phyloP scores from a whole-genome alignment of 768 basidiomycete genomes.

The Saitozyma sp. region DNA sequence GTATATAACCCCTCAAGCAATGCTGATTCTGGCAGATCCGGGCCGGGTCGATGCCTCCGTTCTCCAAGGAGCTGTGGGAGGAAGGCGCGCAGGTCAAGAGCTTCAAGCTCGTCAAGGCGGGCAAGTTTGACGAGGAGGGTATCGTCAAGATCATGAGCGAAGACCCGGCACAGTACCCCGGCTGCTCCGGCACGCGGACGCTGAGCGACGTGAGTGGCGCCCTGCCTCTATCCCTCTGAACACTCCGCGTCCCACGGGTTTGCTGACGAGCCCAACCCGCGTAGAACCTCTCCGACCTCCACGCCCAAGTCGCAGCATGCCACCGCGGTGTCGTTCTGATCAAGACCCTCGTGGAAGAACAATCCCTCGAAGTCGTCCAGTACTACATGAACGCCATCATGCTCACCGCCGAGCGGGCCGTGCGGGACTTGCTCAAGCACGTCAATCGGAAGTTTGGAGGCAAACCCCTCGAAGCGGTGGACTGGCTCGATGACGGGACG shows the following conservation, averaged over 20 bases:
- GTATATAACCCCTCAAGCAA: neutral
- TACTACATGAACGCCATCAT: constrained; percentile 83
- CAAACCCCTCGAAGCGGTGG: constrained; percentile 59
- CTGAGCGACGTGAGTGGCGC: constrained; percentile 17
- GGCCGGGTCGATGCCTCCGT: constrained; percentile 92
- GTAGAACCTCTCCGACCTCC: constrained; percentile 42
- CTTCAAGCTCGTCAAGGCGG: constrained; percentile 84
- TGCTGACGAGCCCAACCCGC: neutral
- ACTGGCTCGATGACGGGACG: constrained; percentile 61
- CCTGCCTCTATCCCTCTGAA: constrained; percentile 6
- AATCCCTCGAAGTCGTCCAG: constrained; percentile 79
- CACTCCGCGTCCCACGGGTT: neutral
- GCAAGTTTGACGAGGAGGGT: constrained; percentile 74
- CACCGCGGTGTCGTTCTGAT: constrained; percentile 86
- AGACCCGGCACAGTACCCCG: constrained; percentile 36
- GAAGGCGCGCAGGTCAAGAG: constrained; percentile 89
- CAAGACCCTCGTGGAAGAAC: constrained; percentile 81
- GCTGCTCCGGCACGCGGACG: constrained; percentile 33
- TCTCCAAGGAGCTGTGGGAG: constrained; percentile 83
- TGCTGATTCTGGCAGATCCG: constrained; percentile 60
- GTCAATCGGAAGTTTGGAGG: constrained; percentile 68
- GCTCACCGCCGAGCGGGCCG: constrained; percentile 80
- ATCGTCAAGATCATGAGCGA: constrained; percentile 78
- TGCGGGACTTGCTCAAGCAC: constrained; percentile 74
- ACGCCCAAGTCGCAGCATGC: constrained; percentile 56